Evolutionary conservation across 306 rosid genomes (phyloP).

Genomic region (Parietaria judaica): DNA sequence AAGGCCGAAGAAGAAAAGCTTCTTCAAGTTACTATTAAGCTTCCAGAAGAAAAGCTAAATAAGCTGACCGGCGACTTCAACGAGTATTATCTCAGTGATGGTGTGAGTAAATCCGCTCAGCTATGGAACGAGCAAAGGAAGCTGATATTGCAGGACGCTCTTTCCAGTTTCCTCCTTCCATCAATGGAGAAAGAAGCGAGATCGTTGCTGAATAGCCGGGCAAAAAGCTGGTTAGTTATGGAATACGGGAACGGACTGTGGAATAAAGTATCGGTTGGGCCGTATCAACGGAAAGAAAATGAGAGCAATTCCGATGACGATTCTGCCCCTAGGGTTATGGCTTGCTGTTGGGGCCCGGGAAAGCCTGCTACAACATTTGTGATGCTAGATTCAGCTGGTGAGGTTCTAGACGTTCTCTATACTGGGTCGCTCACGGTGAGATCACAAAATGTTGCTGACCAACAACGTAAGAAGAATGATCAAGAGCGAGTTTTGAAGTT

Average conservation of each 20-base stretch:
- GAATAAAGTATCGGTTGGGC: slow-evolving; percentile 89
- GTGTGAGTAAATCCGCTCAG: slow-evolving; percentile 96
- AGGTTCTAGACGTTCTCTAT: slow-evolving; percentile 86
- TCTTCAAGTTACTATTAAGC: slow-evolving; percentile 81
- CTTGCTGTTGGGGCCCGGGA: slow-evolving; percentile 99
- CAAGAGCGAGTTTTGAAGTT: slow-evolving; percentile 92
- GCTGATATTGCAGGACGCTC: slow-evolving; percentile 79
- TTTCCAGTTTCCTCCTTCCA: slow-evolving; percentile 73
- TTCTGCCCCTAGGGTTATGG: slow-evolving; percentile 96
- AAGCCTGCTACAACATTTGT: slow-evolving; percentile 94
- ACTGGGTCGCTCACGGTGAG: slow-evolving; percentile 79
- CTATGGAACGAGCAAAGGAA: slow-evolving; percentile 98
- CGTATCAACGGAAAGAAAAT: slow-evolving; percentile 85
- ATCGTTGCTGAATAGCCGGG: slow-evolving; percentile 57
- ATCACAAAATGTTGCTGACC: slow-evolving; percentile 72
- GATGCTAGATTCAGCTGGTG: slow-evolving; percentile 94
- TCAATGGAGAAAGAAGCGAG: slow-evolving; percentile 97
- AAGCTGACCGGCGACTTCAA: slow-evolving; percentile 75
- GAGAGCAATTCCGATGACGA: slow-evolving; percentile 79
- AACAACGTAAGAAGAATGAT: slow-evolving; percentile 85
- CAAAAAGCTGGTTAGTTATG: slow-evolving; percentile 71
- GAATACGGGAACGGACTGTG: slow-evolving; percentile 85
- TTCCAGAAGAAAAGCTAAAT: slow-evolving; percentile 61
- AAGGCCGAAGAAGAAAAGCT: slow-evolving; percentile 96
- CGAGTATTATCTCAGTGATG: slow-evolving; percentile 84